Evolutionary conservation across 768 basidiomycete species (phyloP), one percentile per base, ranked within the genome.

Genomic region (Boletus sp.): DNA sequence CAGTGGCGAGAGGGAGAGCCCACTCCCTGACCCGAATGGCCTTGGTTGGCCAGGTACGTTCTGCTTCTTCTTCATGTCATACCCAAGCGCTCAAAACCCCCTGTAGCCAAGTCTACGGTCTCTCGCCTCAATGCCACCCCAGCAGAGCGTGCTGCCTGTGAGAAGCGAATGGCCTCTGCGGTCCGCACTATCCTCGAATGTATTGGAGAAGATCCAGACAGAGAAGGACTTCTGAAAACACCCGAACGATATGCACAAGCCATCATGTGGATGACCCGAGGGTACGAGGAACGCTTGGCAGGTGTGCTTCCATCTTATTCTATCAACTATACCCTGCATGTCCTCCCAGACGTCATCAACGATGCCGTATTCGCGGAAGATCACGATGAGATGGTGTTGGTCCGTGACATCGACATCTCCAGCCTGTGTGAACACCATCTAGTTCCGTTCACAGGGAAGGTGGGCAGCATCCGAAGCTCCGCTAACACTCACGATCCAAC

Each of bases 351-450:
- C 71, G 95, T 98, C 66, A 97, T 98, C 61, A 98, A 98, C 75
- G 92, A 96, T 79, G 97, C 97, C 56, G 85, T 99, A 39, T 99
- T 99, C 70, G 89, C 93, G 44, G 97, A 99, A 73, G 94, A 99
- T 74, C 97, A 99, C 77, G 97, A 98, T 67, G 97, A 99, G 74
- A 96, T 99, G 94, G 97, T 99, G 41, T 84, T 99, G 57, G 96
- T 99, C 54, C 85, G 91, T 57, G 95, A 99, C 71, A 98, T 99
- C 66, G 92, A 97, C 70, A 87, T 99, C 57, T 97, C 93, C 46
- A 96, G 93, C 69, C 77, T 99, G 57, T 99, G 97, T 75, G 97
- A 99, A 78, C 97, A 99, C 70, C 97, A 99, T 73, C 81, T 99
- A 59, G 94, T 98, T 32, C 97, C 97, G 18, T 98, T 98, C 77